These are phyloP conservation scores for Lactarius vividus DNA, from an alignment of 768 basidiomycete genomes.

Conservation along the genomic window DNA sequence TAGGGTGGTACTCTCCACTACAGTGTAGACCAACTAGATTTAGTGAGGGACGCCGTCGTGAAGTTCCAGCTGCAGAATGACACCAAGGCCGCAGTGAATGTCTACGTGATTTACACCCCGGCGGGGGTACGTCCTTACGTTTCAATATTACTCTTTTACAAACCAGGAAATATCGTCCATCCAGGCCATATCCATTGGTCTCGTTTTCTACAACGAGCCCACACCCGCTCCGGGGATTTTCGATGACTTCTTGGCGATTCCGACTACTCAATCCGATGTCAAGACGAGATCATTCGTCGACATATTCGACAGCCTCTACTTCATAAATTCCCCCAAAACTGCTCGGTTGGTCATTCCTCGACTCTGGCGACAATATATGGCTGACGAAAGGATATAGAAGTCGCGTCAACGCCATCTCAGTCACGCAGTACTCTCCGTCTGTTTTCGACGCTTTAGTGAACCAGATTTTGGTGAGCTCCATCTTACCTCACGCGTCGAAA, in stretches of 20 bases:
- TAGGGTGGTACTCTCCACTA: slow-evolving; percentile 7
- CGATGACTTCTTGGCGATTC: slow-evolving; percentile 25
- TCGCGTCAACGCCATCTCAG: not conserved
- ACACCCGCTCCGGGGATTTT: slow-evolving; percentile 13
- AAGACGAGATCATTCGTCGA: slow-evolving; percentile 1
- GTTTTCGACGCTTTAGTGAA: slow-evolving; percentile 2
- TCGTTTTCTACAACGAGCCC: too few relatives aligned
- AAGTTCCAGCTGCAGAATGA: slow-evolving; percentile 12
- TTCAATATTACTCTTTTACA: not conserved
- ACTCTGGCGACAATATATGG: too few relatives aligned
- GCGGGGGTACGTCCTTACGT: not conserved
- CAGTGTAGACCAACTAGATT: not conserved
- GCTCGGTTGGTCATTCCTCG: not conserved
- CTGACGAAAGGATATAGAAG: not conserved
- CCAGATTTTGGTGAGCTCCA: not conserved
- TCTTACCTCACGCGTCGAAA: not conserved
- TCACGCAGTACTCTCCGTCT: slow-evolving; percentile 1
- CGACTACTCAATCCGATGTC: not conserved
- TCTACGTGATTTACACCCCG: not conserved
- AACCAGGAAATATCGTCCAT: not conserved
- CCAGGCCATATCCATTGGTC: too few relatives aligned
- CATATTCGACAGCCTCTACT: not conserved
- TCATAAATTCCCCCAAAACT: not conserved
- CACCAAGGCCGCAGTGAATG: not conserved
- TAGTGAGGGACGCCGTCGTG: not conserved